Evolutionary conservation across 345 rosid species (phyloP).

Genomic region (Stellera chamaejasme): DNA sequence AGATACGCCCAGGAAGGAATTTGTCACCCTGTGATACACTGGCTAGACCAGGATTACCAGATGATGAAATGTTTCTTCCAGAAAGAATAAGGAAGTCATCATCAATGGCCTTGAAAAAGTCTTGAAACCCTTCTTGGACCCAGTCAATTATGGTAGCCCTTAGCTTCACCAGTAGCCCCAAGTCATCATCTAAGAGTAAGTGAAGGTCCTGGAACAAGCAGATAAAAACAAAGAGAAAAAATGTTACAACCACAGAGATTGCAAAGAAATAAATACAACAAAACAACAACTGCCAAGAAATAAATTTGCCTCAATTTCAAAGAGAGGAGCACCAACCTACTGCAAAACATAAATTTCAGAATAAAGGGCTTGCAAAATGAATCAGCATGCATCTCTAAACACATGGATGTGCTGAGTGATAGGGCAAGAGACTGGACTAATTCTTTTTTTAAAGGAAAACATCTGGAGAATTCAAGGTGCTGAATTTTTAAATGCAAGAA

Average conservation of each 20-base stretch:
- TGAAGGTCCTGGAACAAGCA: conserved; percentile 55
- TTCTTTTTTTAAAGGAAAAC: too few species aligned
- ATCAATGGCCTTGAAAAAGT: conserved; percentile 63
- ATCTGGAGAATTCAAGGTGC: too few species aligned
- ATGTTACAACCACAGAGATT: too few species aligned
- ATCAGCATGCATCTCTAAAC: too few species aligned
- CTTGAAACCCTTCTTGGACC: conserved; percentile 88
- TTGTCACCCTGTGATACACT: conserved; percentile 48
- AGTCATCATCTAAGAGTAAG: conserved; percentile 55
- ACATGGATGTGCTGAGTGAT: too few species aligned
- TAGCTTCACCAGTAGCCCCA: conserved; percentile 47
- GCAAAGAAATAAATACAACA: too few species aligned
- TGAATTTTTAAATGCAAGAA: not conserved
- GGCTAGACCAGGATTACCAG: conserved; percentile 33
- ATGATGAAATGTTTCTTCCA: conserved; percentile 45
- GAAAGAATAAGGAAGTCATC: conserved; percentile 53
- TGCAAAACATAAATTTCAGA: too few species aligned
- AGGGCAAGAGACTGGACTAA: too few species aligned
- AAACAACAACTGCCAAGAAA: not conserved
- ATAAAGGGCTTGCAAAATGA: not conserved
- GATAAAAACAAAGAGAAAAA: conserved; percentile 7
- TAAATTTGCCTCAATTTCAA: too few species aligned
- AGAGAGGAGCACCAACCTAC: too few species aligned
- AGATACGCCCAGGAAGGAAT: conserved; percentile 51
- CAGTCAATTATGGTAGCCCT: conserved; percentile 48